Evolutionary conservation across 1,284 basidiomycete species (phyloP).

Genomic region (Apiotrichum mycotoxinovorans): DNA sequence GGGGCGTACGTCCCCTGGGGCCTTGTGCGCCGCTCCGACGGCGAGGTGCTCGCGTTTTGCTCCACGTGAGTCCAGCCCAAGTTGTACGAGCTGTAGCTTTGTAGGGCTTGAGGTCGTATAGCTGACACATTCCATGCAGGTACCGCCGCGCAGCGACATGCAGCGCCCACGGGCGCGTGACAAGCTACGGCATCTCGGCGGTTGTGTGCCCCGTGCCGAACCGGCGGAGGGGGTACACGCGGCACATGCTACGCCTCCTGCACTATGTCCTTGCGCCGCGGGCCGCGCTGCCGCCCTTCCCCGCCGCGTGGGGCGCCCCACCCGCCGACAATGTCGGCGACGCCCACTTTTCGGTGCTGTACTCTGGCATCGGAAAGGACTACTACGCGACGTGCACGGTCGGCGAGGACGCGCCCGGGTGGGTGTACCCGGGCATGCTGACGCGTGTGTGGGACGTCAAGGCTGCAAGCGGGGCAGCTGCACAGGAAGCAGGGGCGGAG

Average conservation of each 20-base stretch:
- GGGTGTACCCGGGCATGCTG: background rate
- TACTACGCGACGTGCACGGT: constrained; percentile 32
- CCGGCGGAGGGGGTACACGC: constrained; percentile 35
- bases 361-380: constrained; percentile 31
- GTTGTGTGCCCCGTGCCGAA: constrained; percentile 33
- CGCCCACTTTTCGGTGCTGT: constrained; percentile 31
- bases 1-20: constrained; percentile 11
- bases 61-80: constrained; percentile 5
- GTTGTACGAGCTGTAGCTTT: background rate
- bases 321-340: constrained; percentile 16
- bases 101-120: too few relatives aligned
- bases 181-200: constrained; percentile 33
- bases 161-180: background rate
- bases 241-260: constrained; percentile 33
- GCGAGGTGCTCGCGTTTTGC: constrained; percentile 3
- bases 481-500: background rate
- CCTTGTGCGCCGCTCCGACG: constrained; percentile 9
- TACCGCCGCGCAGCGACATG: background rate
- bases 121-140: background rate
- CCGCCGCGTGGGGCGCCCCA: constrained; percentile 24
- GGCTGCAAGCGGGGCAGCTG: background rate
- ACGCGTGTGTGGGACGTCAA: constrained; percentile 5
- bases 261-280: constrained; percentile 28
- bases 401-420: constrained; percentile 5
- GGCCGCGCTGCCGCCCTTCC: constrained; percentile 23